Base-by-base conservation (phyloP, 1,284 basidiomycete genomes). In the Melampsora larici-populina region DNA sequence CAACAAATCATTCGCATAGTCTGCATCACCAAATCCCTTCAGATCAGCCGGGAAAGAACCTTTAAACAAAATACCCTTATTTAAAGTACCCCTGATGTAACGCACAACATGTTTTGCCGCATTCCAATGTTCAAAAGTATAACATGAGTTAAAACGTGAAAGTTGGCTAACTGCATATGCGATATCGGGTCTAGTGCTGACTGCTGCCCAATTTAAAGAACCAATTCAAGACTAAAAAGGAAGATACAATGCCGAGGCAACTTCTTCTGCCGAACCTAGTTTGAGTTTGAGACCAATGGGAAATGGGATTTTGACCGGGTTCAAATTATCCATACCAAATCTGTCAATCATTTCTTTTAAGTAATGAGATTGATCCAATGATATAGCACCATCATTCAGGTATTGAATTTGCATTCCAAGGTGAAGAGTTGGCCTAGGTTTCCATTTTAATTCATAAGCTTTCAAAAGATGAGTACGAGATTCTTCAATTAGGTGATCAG, bases 391-490 rank as follows among this genome's bases (percentile, higher is more conserved):
- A 40, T 66, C 33, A 13, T 31, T 8, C 17, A 7, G 24, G 11
- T 17, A 66, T 13, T 8, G 13, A 17, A 66, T 31, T 8, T 31
- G 24, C 15, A 33, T 17, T 17, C 64, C 64, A 6, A 66, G 24
- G 33, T 66, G 64, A 33, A 9, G 33, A 9, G 64, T 66, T 66
- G 64, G 64, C 11, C 13, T 15, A 18, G 15, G 15, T 17, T 66
- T 66, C 29, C 29, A 33, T 66, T 66, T 66, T 15, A 66, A 13
- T 66, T 15, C 9, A 43, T 69, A 51, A 17, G 33, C 9, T 69
- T 69, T 46, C 13, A 17, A 13, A n/a, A 69, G 29, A 8, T 51
- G 7, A 31, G 43, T 31, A 24, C 13, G 21, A 13, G 48, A 17
- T 51, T 36, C 48, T 8, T 48, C 17, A 31, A 69, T 46, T 8